Evolutionary conservation across 2,329 filamentous ascomycete genomes (phyloP).

Genomic region (Colletotrichum sp.): DNA sequence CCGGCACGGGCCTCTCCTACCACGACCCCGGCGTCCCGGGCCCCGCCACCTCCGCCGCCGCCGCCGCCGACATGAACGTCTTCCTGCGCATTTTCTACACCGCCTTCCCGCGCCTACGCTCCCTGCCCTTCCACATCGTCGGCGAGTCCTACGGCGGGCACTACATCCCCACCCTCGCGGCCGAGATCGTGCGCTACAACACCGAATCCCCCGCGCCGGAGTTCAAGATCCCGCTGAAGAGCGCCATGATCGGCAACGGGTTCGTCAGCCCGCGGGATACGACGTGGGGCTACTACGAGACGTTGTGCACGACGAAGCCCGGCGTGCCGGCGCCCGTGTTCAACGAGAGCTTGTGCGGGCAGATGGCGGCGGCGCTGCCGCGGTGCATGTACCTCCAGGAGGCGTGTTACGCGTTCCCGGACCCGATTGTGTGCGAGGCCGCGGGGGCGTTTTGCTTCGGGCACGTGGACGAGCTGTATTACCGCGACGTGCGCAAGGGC

Average conservation of each 20-base stretch:
- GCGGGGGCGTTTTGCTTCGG: constrained; percentile 40
- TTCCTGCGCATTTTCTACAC: constrained; percentile 53
- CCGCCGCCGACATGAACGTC: constrained; percentile 51
- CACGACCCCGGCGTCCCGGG: constrained; percentile 23
- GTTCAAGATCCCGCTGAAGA: constrained; percentile 45
- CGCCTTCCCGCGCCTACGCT: constrained; percentile 45
- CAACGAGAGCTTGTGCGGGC: constrained; percentile 22
- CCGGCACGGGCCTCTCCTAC: constrained; percentile 65
- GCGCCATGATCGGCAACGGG: constrained; percentile 51
- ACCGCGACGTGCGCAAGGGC: constrained; percentile 41
- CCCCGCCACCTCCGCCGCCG: constrained; percentile 43
- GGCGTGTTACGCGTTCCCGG: constrained; percentile 42
- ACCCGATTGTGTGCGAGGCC: constrained; percentile 43
- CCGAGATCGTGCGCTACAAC: constrained; percentile 50
- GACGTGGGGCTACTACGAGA: constrained; percentile 23
- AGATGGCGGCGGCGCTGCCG: constrained; percentile 44
- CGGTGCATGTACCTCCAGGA: constrained; percentile 44
- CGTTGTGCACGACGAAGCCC: constrained; percentile 23
- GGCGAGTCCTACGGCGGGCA: constrained; percentile 56
- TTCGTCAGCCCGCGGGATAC: constrained; percentile 33
- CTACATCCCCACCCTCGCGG: constrained; percentile 49
- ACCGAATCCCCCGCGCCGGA: constrained; percentile 38
- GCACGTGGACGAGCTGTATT: constrained; percentile 42
- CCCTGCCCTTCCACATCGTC: constrained; percentile 48
- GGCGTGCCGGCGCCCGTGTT: constrained; percentile 23